Percentiles rank a stretch among this genome's conserved stretches.
Evolutionary conservation across 1,284 basidiomycete species (phyloP).

Genomic region (Heterobasidion occidentale): DNA sequence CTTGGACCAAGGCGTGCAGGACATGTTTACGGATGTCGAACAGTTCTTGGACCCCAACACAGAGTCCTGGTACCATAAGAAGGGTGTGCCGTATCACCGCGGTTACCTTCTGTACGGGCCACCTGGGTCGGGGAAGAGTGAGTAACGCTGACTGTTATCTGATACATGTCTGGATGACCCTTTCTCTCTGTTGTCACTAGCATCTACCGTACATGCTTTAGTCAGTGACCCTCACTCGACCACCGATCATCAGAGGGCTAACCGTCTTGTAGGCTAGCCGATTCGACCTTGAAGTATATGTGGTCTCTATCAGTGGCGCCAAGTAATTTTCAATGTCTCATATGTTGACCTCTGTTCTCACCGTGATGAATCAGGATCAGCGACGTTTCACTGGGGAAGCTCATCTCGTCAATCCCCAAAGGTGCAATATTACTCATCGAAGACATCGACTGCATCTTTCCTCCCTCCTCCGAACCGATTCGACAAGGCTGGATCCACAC

Average conservation of each 20-base stretch:
- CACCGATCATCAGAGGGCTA: not conserved
- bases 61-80: not conserved
- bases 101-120: not conserved
- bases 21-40: not conserved
- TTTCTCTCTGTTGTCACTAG: not conserved
- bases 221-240: not conserved
- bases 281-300: not conserved
- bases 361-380: not conserved
- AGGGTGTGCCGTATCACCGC: slow-evolving; percentile 1
- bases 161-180: not conserved
- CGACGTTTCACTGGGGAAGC: not conserved
- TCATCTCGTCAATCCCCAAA: slow-evolving; percentile 1
- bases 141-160: not conserved
- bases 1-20: not conserved
- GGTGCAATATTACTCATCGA: slow-evolving; percentile 1
- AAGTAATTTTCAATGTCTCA: not conserved
- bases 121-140: slow-evolving; percentile 3
- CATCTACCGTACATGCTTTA: not conserved
- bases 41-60: not conserved
- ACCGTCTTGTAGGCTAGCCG: not conserved
- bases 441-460: slow-evolving; percentile 4
- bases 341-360: not conserved
- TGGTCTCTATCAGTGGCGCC: not conserved
- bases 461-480: not conserved
- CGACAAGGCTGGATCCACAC: not conserved